phyloP scores from a whole-genome alignment of 2,329 filamentous ascomycete genomes.

The Aureobasidium uvarum region DNA sequence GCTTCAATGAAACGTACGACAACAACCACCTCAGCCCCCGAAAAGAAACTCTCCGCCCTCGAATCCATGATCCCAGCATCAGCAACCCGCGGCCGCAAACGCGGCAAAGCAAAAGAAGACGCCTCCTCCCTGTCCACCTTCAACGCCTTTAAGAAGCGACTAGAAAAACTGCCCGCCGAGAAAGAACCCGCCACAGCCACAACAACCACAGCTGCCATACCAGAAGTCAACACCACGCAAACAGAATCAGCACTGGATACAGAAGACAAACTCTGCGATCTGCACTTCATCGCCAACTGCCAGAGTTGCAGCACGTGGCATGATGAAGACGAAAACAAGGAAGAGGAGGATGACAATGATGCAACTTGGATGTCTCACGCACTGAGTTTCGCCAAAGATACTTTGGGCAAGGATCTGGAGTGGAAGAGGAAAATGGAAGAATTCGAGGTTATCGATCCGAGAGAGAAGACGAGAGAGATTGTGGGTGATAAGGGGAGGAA shows the following conservation, averaged over 20 bases:
- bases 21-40: slow-evolving; percentile 34
- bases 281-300: slow-evolving; percentile 95
- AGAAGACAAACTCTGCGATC: slow-evolving; percentile 77
- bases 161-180: slow-evolving; percentile 52
- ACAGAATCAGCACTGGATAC: slow-evolving; percentile 54
- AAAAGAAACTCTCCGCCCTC: slow-evolving; percentile 64
- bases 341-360: slow-evolving; percentile 57
- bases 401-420: slow-evolving; percentile 81
- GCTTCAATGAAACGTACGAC: slow-evolving; percentile 69
- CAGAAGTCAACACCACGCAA: neutral
- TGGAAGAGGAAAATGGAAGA: slow-evolving; percentile 92
- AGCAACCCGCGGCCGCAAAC: slow-evolving; percentile 68
- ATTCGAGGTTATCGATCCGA: slow-evolving; percentile 83
- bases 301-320: slow-evolving; percentile 82
- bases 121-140: slow-evolving; percentile 66
- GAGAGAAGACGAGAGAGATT: slow-evolving; percentile 64
- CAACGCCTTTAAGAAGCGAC: slow-evolving; percentile 73
- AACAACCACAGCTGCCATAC: slow-evolving; percentile 6
- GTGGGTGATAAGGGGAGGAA: slow-evolving; percentile 60
- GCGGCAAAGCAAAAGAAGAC: slow-evolving; percentile 54
- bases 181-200: slow-evolving; percentile 2
- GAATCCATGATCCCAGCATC: slow-evolving; percentile 73
- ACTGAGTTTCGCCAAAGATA: slow-evolving; percentile 83
- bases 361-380: slow-evolving; percentile 83
- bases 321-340: slow-evolving; percentile 64